Base-by-base conservation (phyloP, 2,329 filamentous ascomycete genomes). In the Ophiostoma novo-ulmi region DNA sequence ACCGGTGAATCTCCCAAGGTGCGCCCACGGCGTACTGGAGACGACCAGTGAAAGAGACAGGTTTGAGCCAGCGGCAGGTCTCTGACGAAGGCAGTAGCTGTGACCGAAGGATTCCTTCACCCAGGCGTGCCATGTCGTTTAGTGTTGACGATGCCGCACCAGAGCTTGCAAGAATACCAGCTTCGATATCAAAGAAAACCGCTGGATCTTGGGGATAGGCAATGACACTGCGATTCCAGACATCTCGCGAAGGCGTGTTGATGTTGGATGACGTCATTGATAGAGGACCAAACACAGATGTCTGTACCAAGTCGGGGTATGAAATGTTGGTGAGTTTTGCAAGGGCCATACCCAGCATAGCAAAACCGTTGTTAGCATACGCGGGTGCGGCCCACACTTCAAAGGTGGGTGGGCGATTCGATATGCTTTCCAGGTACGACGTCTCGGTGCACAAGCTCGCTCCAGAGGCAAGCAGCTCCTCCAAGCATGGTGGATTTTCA, bases 1-100 rank as follows among this genome's bases (percentile, higher is more conserved):
- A 74, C 39, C 80, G 80, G 35, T 79, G 76, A 67, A 85, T 85
- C 74, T 85, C 83, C 82, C 82, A 85, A 0, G 82, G 82, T 6
- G 78, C 78, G 8, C 83, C 83, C 41, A 84, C 76, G 36, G 79
- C 52, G 22, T 58, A 58, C 11, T 58, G 52, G 4, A 58, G 52
- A 26, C 52, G 52, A 17, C 52, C 52, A 6, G 52, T 58, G 22
- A 58, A 58, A 1, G 52, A 58, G 13, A 58, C 52, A 26, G 52
- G 52, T 26, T 58, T 22, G 10, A 58, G n/a, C 52, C 52, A 58
- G 52, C 52, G 52, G n/a, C 52, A 22, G n/a, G 52, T 58, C 52
- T 58, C 52, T 8, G 52, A 22, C 10, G 22, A 26, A 1, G 52
- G n/a, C 11, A 58, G 22, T 10, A 58, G 52, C 22, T 58, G 52